A percentile compares a stretch with the other conserved stretches of the same genome.
Conservation (phyloP, 108 stramenopile species). For the Mayamaea pseudoterrestris region DNA sequence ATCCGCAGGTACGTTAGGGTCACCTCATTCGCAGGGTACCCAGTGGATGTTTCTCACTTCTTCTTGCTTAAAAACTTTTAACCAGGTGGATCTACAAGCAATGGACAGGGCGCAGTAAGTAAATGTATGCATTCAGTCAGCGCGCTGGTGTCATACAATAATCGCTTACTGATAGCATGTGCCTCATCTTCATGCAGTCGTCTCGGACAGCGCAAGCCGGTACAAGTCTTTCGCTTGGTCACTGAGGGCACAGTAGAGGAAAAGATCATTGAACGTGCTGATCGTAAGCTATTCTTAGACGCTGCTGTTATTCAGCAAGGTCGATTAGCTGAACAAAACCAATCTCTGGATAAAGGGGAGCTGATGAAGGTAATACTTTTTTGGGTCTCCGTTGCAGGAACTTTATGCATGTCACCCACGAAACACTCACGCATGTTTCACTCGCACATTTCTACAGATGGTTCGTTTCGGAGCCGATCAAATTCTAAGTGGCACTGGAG, state of each 20-base stretch:
- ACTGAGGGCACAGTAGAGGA: constrained; percentile 97
- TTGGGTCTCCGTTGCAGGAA: too few relatives aligned
- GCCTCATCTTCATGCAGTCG: too few relatives aligned
- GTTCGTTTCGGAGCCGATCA: constrained; percentile 97
- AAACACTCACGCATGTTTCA: too few relatives aligned
- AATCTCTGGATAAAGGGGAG: constrained; percentile 82
- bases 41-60: background rate
- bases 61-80: constrained; percentile 54
- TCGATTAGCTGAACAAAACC: constrained; percentile 83
- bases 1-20: too few relatives aligned
- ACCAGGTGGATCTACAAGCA: constrained; percentile 96
- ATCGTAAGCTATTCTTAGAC: constrained; percentile 97
- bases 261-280: constrained; percentile 97
- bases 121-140: background rate
- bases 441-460: too few relatives aligned
- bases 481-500: constrained; percentile 78
- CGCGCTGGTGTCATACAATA: background rate
- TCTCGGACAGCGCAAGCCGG: constrained; percentile 88
- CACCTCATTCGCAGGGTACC: background rate
- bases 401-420: too few relatives aligned
- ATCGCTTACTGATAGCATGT: too few relatives aligned
- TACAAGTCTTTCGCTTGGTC: constrained; percentile 95
- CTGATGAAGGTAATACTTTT: too few relatives aligned
- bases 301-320: constrained; percentile 99
- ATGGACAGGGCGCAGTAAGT: constrained; percentile 32